These are phyloP conservation scores for Monosporascus sp. DNA, from an alignment of 2,329 filamentous ascomycete species.

Conservation along the genomic window DNA sequence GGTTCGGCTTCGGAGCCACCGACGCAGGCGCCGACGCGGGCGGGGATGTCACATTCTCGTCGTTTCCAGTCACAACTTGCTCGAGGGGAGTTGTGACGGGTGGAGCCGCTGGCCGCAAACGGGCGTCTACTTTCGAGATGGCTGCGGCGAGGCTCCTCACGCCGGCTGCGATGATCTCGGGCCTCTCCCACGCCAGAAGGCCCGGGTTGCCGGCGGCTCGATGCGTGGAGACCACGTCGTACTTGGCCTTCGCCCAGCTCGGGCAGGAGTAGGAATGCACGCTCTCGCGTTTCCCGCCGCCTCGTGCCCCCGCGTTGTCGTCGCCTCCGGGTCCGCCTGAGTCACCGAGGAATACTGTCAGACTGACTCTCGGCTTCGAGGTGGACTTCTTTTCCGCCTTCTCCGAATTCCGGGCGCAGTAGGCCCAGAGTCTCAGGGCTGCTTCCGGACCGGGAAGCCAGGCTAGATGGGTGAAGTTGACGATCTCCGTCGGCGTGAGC, in stretches of 20 bases:
- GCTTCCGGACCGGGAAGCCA: slow-evolving; percentile 65
- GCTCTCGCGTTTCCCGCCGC: slow-evolving; percentile 8
- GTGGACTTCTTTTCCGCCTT: slow-evolving; percentile 16
- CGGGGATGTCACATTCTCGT: slow-evolving; percentile 1
- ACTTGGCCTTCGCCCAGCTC: slow-evolving; percentile 41
- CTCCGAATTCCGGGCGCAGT: slow-evolving; percentile 34
- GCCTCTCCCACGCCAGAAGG: slow-evolving; percentile 44
- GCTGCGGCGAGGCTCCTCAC: slow-evolving; percentile 35
- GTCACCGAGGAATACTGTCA: slow-evolving; percentile 44
- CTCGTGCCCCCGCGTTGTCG: background rate
- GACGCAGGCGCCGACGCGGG: slow-evolving; percentile 3
- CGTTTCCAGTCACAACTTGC: slow-evolving; percentile 24
- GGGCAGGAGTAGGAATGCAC: slow-evolving; percentile 37
- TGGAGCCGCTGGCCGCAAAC: slow-evolving; percentile 27
- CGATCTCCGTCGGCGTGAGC: slow-evolving; percentile 47
- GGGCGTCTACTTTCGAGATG: slow-evolving; percentile 32
- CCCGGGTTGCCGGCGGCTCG: slow-evolving; percentile 37
- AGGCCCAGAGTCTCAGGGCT: slow-evolving; percentile 51
- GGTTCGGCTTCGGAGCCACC: slow-evolving; percentile 4
- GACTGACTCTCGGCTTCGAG: slow-evolving; percentile 34
- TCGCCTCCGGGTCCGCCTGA: slow-evolving; percentile 6
- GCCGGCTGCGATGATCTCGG: slow-evolving; percentile 40
- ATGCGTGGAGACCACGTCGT: slow-evolving; percentile 37
- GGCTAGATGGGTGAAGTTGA: slow-evolving; percentile 56
- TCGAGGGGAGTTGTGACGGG: slow-evolving; percentile 27